These are phyloP conservation scores for Halophytophthora polymorphica DNA, from an alignment of 352 stramenopile species.

Conservation along the genomic window DNA sequence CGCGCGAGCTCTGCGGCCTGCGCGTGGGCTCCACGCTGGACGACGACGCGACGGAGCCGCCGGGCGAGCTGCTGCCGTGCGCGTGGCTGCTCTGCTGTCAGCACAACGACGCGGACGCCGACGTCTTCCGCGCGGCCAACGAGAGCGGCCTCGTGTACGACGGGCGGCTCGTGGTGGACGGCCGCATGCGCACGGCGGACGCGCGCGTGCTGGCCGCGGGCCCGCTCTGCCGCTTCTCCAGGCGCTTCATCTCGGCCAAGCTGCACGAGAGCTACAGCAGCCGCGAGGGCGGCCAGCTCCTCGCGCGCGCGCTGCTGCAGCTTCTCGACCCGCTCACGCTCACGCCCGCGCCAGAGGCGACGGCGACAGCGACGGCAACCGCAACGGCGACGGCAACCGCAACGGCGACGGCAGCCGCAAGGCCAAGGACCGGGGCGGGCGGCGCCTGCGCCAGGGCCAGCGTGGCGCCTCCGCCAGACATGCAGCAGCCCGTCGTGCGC, in stretches of 20 bases:
- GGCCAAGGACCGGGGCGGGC: constrained; percentile 1
- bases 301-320: constrained; percentile 59
- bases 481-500: constrained; percentile 63
- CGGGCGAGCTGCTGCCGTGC: constrained; percentile 41
- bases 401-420: not conserved
- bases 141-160: constrained; percentile 91
- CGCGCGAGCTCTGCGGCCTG: constrained; percentile 43
- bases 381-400: too few relatives aligned
- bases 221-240: constrained; percentile 74
- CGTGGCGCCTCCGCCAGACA: constrained; percentile 60
- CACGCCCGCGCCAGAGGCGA: not conserved
- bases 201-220: constrained; percentile 66
- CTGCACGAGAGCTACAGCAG: constrained; percentile 76
- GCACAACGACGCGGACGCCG: constrained; percentile 80
- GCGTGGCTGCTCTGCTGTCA: constrained; percentile 81
- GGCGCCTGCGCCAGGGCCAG: not conserved
- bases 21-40: constrained; percentile 26
- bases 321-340: constrained; percentile 57
- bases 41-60: not conserved
- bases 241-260: constrained; percentile 74
- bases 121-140: constrained; percentile 90
- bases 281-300: constrained; percentile 70
- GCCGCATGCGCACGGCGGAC: constrained; percentile 84
- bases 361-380: too few relatives aligned
- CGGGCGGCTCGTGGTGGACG: constrained; percentile 87